These are phyloP conservation scores for Pythium plurisporium DNA, from an alignment of 352 stramenopile genomes.

Conservation along the genomic window DNA sequence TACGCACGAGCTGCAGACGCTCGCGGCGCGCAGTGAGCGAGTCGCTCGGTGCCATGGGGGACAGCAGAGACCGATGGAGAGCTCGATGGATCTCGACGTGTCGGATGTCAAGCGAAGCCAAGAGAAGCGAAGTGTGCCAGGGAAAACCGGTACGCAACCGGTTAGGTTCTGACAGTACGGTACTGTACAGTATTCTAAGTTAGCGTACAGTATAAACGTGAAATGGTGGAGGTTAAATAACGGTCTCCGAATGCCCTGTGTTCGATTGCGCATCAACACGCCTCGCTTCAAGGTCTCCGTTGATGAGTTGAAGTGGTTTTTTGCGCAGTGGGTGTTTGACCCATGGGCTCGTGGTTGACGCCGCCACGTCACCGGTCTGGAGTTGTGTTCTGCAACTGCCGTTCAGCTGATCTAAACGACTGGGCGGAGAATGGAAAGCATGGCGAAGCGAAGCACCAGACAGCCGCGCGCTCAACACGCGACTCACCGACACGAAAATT, in stretches of 20 bases:
- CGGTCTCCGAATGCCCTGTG: no score
- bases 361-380: conserved; percentile 6
- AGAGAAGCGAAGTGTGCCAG: not conserved
- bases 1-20: conserved; percentile 22
- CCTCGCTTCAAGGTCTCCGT: not conserved
- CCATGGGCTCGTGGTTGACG: not conserved
- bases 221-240: no score
- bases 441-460: not conserved
- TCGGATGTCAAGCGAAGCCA: conserved; percentile 8
- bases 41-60: not conserved
- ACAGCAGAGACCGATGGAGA: no score
- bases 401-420: no score
- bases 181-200: no score
- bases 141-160: not conserved
- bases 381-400: conserved; percentile 4
- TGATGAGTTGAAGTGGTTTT: no score
- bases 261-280: conserved; percentile 3
- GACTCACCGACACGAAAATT: not conserved
- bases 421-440: no score
- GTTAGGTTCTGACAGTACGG: conserved; percentile 3
- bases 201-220: not conserved
- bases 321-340: not conserved
- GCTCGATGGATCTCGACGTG: not conserved
- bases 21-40: conserved; percentile 14
- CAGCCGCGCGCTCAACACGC: not conserved